A percentile compares a stretch with the other conserved stretches of the same genome.
phyloP scores from a whole-genome alignment of 768 basidiomycete genomes.

The Hericium erinaceus region DNA sequence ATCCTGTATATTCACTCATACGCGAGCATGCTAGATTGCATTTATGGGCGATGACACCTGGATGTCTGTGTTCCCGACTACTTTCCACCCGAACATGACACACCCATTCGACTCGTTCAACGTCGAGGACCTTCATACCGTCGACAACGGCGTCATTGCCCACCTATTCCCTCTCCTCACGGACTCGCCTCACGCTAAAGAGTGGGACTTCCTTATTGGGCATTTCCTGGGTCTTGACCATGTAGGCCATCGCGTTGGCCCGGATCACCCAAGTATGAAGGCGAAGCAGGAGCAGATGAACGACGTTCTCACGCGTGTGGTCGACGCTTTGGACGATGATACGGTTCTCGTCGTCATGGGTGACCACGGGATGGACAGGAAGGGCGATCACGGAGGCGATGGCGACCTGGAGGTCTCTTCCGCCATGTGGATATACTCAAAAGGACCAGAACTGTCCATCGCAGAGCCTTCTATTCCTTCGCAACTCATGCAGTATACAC shows the following conservation, averaged over 20 bases:
- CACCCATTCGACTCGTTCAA: slow-evolving; percentile 95
- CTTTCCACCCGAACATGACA: slow-evolving; percentile 63
- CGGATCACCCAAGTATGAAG: slow-evolving; percentile 79
- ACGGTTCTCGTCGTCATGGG: slow-evolving; percentile 88
- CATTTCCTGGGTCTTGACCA: slow-evolving; percentile 97
- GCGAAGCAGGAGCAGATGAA: slow-evolving; percentile 88
- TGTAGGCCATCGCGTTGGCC: slow-evolving; percentile 89
- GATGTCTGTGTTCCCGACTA: slow-evolving; percentile 77
- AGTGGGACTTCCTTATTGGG: slow-evolving; percentile 85
- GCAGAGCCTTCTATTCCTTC: slow-evolving; percentile 30
- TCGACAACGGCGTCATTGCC: slow-evolving; percentile 81
- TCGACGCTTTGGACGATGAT: slow-evolving; percentile 69
- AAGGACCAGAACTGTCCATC: slow-evolving; percentile 42
- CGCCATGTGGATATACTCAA: slow-evolving; percentile 90
- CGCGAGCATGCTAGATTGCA: slow-evolving; percentile 40
- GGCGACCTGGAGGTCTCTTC: slow-evolving; percentile 75
- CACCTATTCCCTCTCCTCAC: slow-evolving; percentile 78
- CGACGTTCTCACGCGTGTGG: slow-evolving; percentile 59
- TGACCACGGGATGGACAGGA: slow-evolving; percentile 94
- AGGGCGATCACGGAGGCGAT: slow-evolving; percentile 95
- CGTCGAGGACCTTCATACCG: slow-evolving; percentile 94
- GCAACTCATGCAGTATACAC: slow-evolving; percentile 40
- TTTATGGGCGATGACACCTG: slow-evolving; percentile 98
- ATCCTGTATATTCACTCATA: slow-evolving; percentile 1
- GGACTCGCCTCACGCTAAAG: slow-evolving; percentile 24